Conservation (phyloP, 305 asterid species). For the Fraxinus nigra region DNA sequence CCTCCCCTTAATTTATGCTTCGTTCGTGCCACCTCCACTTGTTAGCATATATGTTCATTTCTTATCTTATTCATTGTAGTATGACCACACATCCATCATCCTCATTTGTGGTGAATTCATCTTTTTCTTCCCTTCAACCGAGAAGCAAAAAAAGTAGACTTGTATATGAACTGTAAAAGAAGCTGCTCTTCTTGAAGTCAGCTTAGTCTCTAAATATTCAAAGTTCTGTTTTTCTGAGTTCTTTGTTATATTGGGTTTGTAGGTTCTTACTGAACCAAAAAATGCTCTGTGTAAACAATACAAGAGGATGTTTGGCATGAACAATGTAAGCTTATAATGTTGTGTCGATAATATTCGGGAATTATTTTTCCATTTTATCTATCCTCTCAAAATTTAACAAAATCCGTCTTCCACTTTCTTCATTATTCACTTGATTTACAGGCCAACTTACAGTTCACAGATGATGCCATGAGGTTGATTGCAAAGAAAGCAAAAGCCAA, state of each 20-base stretch:
- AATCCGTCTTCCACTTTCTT: constrained; percentile 12
- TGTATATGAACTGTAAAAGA: neutral
- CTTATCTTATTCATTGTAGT: neutral
- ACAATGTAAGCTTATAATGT: constrained; percentile 48
- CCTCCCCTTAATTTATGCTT: neutral
- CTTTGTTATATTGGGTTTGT: constrained; percentile 16
- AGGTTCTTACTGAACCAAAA: constrained; percentile 78
- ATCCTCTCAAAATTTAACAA: neutral
- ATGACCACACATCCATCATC: neutral
- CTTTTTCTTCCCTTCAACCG: neutral
- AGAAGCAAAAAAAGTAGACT: neutral
- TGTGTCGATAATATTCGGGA: neutral
- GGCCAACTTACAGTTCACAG: constrained; percentile 64
- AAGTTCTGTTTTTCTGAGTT: neutral
- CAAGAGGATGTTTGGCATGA: constrained; percentile 77
- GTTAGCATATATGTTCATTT: neutral
- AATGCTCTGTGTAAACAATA: constrained; percentile 84
- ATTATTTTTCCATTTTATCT: neutral
- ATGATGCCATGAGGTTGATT: constrained; percentile 52
- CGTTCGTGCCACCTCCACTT: neutral
- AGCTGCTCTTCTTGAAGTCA: neutral
- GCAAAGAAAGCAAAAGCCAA: constrained; percentile 68
- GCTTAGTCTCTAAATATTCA: neutral
- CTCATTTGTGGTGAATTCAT: neutral
- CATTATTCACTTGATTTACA: constrained; percentile 27